phyloP scores from a whole-genome alignment of 768 basidiomycete species.

The Auricularia cornea region DNA sequence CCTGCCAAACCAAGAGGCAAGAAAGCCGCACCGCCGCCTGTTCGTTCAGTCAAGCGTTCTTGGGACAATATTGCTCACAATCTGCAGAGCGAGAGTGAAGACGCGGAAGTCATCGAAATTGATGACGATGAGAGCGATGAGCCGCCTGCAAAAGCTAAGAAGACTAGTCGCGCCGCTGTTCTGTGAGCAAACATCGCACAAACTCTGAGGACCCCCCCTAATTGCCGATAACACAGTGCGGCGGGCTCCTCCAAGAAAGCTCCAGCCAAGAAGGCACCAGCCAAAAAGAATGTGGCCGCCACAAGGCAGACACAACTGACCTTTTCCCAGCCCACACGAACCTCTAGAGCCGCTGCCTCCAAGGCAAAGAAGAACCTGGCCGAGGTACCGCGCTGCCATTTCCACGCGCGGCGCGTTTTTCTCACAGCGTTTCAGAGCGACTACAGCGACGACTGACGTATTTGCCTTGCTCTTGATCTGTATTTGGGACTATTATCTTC shows the following conservation, averaged over 20 bases:
- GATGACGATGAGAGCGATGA: constrained; percentile 41
- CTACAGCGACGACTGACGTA: not conserved
- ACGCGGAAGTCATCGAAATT: constrained; percentile 47
- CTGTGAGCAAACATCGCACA: constrained; percentile 21
- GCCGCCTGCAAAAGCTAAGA: constrained; percentile 33
- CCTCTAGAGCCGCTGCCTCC: constrained; percentile 59
- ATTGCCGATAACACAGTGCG: not conserved
- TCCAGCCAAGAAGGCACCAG: constrained; percentile 38
- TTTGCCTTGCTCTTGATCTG: not conserved
- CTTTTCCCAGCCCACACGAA: constrained; percentile 51
- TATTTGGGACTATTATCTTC: not conserved
- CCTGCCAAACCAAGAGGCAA: constrained; percentile 46
- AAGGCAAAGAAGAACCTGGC: constrained; percentile 58
- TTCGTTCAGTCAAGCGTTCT: constrained; percentile 27
- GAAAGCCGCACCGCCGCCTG: constrained; percentile 28
- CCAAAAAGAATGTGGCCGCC: constrained; percentile 22
- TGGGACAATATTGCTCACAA: constrained; percentile 18
- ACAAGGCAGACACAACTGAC: constrained; percentile 48
- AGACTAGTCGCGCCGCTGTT: constrained; percentile 55
- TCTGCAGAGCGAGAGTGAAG: constrained; percentile 30
- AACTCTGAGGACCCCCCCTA: not conserved
- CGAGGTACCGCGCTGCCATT: constrained; percentile 9
- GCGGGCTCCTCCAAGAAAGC: constrained; percentile 40
- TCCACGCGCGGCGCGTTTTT: not conserved
- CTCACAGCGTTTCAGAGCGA: not conserved